Conservation (phyloP, 1,284 basidiomycete genomes). For the Termitomyces sp. region DNA sequence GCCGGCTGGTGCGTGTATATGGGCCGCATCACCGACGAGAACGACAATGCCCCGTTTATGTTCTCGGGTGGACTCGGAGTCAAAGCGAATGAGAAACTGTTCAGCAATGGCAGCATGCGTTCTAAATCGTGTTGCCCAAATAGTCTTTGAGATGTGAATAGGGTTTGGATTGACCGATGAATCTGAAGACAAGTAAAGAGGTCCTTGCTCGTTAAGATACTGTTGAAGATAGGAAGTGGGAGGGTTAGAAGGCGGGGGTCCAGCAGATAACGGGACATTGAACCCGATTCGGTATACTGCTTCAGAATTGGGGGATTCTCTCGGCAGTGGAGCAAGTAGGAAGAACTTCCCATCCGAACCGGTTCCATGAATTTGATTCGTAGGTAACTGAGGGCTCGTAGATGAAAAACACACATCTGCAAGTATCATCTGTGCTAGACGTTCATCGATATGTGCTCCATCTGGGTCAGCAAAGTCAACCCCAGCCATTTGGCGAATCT, state of each 20-base stretch:
- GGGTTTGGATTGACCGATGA: constrained; percentile 26
- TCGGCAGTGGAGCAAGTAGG: constrained; percentile 24
- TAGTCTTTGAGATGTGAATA: constrained; percentile 25
- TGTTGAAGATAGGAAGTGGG: constrained; percentile 31
- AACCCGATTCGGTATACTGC: constrained; percentile 28
- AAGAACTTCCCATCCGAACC: constrained; percentile 20
- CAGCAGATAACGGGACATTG: constrained; percentile 22
- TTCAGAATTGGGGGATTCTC: constrained; percentile 8
- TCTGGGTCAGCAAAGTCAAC: constrained; percentile 34
- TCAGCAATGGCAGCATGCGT: constrained; percentile 35
- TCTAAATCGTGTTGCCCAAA: constrained; percentile 36
- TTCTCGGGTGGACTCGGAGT: constrained; percentile 2
- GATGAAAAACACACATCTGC: constrained; percentile 32
- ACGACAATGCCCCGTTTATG: constrained; percentile 25
- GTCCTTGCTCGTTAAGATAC: constrained; percentile 27
- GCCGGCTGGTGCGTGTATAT: constrained; percentile 40
- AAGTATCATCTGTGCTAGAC: constrained; percentile 28
- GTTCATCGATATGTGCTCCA: constrained; percentile 23
- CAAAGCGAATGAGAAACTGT: constrained; percentile 27
- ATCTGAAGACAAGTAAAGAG: constrained; percentile 26
- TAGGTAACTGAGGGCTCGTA: constrained; percentile 13
- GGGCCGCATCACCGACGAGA: constrained; percentile 40
- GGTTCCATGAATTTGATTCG: constrained; percentile 14
- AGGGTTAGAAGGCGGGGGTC: constrained; percentile 29
- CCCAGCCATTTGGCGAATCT: constrained; percentile 31